Conservation (phyloP, 176 grass and related monocot genomes). For the Bothriochloa decipiens region DNA sequence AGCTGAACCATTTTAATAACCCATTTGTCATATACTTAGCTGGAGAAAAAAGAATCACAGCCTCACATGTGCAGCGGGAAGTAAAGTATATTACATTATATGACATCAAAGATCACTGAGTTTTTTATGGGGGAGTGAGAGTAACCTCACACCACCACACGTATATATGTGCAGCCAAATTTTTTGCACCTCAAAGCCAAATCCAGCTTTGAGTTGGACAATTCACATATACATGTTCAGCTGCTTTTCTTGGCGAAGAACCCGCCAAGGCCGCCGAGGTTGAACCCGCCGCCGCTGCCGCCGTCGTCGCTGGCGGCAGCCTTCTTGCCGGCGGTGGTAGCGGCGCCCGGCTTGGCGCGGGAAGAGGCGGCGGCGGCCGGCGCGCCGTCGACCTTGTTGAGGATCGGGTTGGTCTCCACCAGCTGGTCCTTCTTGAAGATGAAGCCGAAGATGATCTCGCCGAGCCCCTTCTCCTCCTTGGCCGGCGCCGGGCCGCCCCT, state of each 20-base stretch:
- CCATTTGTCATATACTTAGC: not conserved
- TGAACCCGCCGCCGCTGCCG: constrained; percentile 48
- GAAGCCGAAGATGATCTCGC: constrained; percentile 46
- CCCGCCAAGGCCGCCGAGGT: constrained; percentile 44
- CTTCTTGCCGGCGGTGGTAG: constrained; percentile 39
- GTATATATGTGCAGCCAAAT: constrained; percentile 30
- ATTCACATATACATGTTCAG: not conserved
- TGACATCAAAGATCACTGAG: constrained; percentile 34
- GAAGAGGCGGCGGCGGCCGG: not conserved
- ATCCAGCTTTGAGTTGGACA: constrained; percentile 1
- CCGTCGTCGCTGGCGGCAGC: constrained; percentile 7
- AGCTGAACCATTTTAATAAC: not conserved
- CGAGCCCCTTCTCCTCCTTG: constrained; percentile 63
- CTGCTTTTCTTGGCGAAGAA: constrained; percentile 68
- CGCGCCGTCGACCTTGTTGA: constrained; percentile 61
- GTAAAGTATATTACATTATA: not conserved
- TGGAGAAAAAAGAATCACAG: not conserved
- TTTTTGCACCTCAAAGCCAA: constrained; percentile 13
- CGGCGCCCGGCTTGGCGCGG: constrained; percentile 16
- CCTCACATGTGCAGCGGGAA: not conserved
- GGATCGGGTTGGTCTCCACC: constrained; percentile 66
- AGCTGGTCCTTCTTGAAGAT: constrained; percentile 73
- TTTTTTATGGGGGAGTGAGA: not conserved
- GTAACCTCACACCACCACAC: constrained; percentile 6
- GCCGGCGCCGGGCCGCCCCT: constrained; percentile 28